Base-by-base conservation (phyloP, 805 yeast genomes). In the Saccharomycopsis synnaedendra region DNA sequence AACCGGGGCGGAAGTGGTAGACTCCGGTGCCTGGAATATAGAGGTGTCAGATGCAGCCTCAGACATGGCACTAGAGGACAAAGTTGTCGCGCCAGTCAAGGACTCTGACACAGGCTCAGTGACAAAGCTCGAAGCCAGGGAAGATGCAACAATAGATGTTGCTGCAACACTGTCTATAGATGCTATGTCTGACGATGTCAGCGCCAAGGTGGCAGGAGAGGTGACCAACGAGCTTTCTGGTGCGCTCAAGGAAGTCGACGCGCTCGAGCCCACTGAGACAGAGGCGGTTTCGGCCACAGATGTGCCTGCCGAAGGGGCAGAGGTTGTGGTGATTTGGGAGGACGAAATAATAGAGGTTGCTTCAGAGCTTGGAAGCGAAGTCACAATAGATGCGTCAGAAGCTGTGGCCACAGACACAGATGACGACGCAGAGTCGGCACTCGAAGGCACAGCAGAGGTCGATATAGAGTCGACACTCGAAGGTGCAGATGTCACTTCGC, bases 261-360 rank as follows among this genome's bases (percentile, higher is more conserved):
- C 19, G 19, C 19, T 19, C 19, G 19, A 19, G 19, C 19, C 41
- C 5, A 35, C 9, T 7, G 35, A 30, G 29, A 39, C 35, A 32
- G 47, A 27, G 2, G 35, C 43, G 11, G 32, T 39, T 10, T n/a
- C 11, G 9, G 10, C 47, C 35, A 37, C 51, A 30, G 33, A 39
- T 28, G 53, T 31, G 32, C 50, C 48, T 19, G 43, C 47, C 43
- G 54, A 43, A 32, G 43, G 19, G 32, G 32, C 41, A 3, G 38
- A n/a, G 35, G 39, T 28, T 39, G 46, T 9, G 32, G 43, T 28
- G 10, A 8, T 10, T 6, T 10, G 32, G 3, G 39, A 10, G 11
- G 39, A 30, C 32, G 11, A 6, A 42, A 28, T 29, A 31, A n/a
- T 32, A 42, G 39, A 2, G 28, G 19, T 30, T 7, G n/a, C 38